Evolutionary conservation across 441 rosid genomes (phyloP).

Genomic region (Melastoma candidum): DNA sequence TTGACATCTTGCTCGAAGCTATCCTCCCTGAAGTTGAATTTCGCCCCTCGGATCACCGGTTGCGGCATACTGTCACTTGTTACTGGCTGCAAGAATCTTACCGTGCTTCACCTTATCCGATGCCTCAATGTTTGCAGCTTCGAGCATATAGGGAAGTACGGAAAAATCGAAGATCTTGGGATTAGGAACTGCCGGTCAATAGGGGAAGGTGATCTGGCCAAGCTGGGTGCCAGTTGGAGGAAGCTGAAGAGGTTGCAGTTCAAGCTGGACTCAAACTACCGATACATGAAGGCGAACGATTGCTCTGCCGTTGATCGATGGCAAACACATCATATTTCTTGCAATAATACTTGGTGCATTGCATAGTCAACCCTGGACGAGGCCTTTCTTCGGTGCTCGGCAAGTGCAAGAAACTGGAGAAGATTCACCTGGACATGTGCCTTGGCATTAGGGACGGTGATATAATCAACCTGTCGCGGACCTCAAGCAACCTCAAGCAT

Average conservation of each 20-base stretch:
- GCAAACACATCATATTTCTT: constrained; percentile 58
- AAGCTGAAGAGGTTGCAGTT: constrained; percentile 51
- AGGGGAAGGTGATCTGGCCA: constrained; percentile 78
- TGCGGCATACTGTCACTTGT: constrained; percentile 72
- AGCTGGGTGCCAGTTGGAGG: constrained; percentile 62
- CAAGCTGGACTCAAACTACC: constrained; percentile 72
- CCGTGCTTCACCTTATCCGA: constrained; percentile 49
- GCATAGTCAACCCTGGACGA: constrained; percentile 71
- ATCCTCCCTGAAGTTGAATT: constrained; percentile 52
- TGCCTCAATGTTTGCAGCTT: constrained; percentile 68
- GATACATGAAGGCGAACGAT: constrained; percentile 72
- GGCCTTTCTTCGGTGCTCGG: constrained; percentile 72
- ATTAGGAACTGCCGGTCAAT: constrained; percentile 68
- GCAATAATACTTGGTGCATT: constrained; percentile 60
- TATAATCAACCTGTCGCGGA: constrained; percentile 41
- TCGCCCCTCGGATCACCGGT: constrained; percentile 70
- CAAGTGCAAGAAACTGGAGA: constrained; percentile 62
- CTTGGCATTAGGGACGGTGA: constrained; percentile 68
- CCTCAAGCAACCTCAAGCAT: constrained; percentile 46
- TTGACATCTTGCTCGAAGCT: constrained; percentile 52
- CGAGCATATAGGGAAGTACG: constrained; percentile 67
- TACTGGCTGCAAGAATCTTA: constrained; percentile 66
- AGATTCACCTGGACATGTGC: constrained; percentile 81
- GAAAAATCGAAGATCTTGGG: constrained; percentile 54
- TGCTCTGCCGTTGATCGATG: constrained; percentile 58